Evolutionary conservation across 768 basidiomycete genomes (phyloP), one percentile per base, ranked within the genome.

Genomic region (Lepiota venenata): DNA sequence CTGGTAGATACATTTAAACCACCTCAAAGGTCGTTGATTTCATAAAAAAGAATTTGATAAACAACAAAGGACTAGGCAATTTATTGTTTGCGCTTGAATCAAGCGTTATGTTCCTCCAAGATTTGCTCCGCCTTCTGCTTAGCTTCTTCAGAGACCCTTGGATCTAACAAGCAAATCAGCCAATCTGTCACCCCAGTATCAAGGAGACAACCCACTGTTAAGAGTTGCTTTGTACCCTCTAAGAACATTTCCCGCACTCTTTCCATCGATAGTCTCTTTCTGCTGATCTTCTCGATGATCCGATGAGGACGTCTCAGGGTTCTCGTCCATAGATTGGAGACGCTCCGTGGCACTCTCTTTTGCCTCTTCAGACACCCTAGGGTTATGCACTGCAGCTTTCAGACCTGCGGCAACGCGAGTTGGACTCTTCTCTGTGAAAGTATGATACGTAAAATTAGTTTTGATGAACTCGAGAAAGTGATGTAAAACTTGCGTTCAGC

Each of bases 311-410:
- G 18, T 45, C 32, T 60, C 54, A 25, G 55, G 37, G 7, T 61
- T 53, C 10, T 37, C 47, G 4, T 60, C 64, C 62, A 72, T 66
- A 7, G 71, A 59, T 15, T 76, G 69, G n/a, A 86, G 73, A 10
- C 71, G 69, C 42, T 77, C 66, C 9, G 60, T 60, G 6, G 83
- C 84, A 15, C 72, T 70, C 41, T 70, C 65, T 62, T 82, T 83
- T 0, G 83, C 84, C 56, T 78, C 77, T 0, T 73, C 69, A 3
- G 81, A 82, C 41, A 83, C 79, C 48, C 78, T 72, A 10, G 81
- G 82, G 64, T 87, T 86, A 60, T 76, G 66, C 1, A 83, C 70
- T 8, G 83, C 70, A 9, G 84, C 82, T 62, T 83, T 84, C 56
- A 81, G 69, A 38, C 84, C 83, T 4, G 76, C 80, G 36, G 74